phyloP scores from a whole-genome alignment of 2,329 filamentous ascomycete species.

The Diplodia mutila region DNA sequence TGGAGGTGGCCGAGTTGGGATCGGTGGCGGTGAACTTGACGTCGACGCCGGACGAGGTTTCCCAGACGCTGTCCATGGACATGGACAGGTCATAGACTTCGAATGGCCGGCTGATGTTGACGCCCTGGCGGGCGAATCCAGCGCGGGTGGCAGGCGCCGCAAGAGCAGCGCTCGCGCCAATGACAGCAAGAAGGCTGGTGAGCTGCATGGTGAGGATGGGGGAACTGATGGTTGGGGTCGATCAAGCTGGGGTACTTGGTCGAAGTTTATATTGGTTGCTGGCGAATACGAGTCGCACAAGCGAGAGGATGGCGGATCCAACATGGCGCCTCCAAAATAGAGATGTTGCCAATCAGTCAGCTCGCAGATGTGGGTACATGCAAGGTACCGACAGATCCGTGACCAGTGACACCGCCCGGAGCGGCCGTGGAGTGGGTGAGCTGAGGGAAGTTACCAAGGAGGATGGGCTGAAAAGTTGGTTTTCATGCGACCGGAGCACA shows the following conservation, averaged over 20 bases:
- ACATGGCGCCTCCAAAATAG: not conserved
- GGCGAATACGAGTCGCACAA: not conserved
- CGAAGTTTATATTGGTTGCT: not conserved
- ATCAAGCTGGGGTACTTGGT: not conserved
- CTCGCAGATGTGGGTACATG: not conserved
- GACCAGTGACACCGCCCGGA: not conserved
- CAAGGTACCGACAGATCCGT: not conserved
- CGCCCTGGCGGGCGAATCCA: not conserved
- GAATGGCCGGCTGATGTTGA: conserved; percentile 1
- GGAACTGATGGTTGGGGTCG: too few relatives aligned
- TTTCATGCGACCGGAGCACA: too few relatives aligned
- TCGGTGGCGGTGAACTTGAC: not conserved
- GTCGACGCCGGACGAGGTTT: not conserved
- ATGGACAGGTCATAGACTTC: not conserved
- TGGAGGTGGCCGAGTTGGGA: not conserved
- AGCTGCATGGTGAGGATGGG: not conserved
- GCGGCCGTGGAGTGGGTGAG: too few relatives aligned
- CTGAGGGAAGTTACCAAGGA: too few relatives aligned
- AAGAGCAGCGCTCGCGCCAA: not conserved
- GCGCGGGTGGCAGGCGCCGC: not conserved
- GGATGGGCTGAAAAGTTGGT: too few relatives aligned
- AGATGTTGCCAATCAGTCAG: not conserved
- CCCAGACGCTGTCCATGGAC: not conserved
- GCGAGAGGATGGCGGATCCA: not conserved
- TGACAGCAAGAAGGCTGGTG: not conserved